Base-by-base conservation (phyloP, 306 rosid genomes). In the Ziziphus jujuba region DNA sequence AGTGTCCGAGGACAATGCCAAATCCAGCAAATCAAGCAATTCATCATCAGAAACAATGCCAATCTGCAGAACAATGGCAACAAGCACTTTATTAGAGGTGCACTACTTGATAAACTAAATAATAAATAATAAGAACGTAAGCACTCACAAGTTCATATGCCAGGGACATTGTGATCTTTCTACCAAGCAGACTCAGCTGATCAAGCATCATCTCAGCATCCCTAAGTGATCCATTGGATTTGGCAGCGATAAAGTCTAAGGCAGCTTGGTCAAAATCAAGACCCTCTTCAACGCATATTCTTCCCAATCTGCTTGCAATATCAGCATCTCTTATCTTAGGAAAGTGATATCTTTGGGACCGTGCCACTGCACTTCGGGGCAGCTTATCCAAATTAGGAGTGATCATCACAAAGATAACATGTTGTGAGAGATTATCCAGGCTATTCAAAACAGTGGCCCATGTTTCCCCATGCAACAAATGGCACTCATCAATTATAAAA, bases 121-220 rank as follows among this genome's bases (percentile, higher is more conserved):
- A 57, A 70, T 56, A 51, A 66, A 66, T 67, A 56, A 52, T 14
- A 16, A 52, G 20, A 28, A 36, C 9, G 52, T 54, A 4, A 36
- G 63, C 48, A 84, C 97, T 88, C 79, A 88, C 97, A 52, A 91
- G 93, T 59, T 88, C 97, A 2, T 88, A 75, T 49, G 86, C 93
- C 66, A 84, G 48, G 34, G 84, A 67, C 67, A 78, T 25, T n/a
- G 87, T 79, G 77, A 91, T 78, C 76, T 45, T 91, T 83, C 69
- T 88, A 21, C 88, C 87, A 23, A 91, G 89, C 77, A 91, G 87
- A 82, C 97, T 88, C 56, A 91, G 81, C 75, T 91, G 97, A 79
- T 91, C 96, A 70, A 91, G 91, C 93, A 88, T 84, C 86, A 84
- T 91, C 83, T 88, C 96, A 15, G 93, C 97, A 79, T 88, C 97